These are phyloP conservation scores for Bullera alba DNA, from an alignment of 768 basidiomycete genomes.

Conservation along the genomic window DNA sequence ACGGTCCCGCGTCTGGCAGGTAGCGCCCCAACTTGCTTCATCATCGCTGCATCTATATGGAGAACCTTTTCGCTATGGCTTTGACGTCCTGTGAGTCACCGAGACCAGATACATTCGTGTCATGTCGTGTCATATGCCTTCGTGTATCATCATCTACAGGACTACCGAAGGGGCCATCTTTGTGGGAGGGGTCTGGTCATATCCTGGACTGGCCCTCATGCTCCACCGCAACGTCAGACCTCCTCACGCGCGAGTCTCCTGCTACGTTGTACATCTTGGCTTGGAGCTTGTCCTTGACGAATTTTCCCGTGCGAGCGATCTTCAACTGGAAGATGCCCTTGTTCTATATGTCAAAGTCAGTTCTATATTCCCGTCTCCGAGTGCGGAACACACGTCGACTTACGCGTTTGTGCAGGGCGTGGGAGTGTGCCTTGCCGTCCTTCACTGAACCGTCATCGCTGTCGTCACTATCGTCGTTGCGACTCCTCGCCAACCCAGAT, in stretches of 20 bases:
- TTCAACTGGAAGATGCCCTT: conserved; percentile 62
- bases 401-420: conserved; percentile 44
- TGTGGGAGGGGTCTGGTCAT: no score
- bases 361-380: not conserved
- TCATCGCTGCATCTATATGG: no score
- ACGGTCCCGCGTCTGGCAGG: no score
- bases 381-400: conserved; percentile 24
- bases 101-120: no score
- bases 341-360: conserved; percentile 47
- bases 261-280: conserved; percentile 30
- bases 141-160: conserved; percentile 1
- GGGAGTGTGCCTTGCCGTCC: conserved; percentile 29
- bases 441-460: conserved; percentile 11
- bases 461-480: conserved; percentile 4
- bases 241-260: conserved; percentile 18
- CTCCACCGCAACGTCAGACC: conserved; percentile 36
- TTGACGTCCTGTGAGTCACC: no score
- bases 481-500: not conserved
- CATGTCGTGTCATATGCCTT: not conserved
- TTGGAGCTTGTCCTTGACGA: conserved; percentile 55
- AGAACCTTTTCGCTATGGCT: no score
- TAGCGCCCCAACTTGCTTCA: no score
- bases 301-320: conserved; percentile 54
- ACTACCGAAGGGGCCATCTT: no score
- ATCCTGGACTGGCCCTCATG: conserved; percentile 39